These are phyloP conservation scores for Amaranthus tricolor DNA, from an alignment of 179 eudicot species.

Conservation along the genomic window DNA sequence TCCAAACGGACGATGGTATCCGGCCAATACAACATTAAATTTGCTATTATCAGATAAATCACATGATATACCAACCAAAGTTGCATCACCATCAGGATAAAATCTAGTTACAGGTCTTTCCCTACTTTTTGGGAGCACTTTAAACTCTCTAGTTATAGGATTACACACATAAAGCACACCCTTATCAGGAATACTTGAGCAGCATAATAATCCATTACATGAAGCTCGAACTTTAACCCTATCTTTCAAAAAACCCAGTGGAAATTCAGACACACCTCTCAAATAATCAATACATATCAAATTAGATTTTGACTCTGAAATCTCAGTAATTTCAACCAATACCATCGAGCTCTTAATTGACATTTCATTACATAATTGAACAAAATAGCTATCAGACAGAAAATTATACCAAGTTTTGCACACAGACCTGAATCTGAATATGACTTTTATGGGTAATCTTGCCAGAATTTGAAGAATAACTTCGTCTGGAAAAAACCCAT, in stretches of 20 bases:
- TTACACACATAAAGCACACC: slow-evolving; percentile 94
- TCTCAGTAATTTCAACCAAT: slow-evolving; percentile 63
- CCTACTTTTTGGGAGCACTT: slow-evolving; percentile 61
- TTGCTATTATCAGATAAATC: slow-evolving; percentile 37
- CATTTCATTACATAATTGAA: slow-evolving; percentile 47
- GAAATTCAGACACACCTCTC: slow-evolving; percentile 66
- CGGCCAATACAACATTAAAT: slow-evolving; percentile 83
- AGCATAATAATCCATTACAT: slow-evolving; percentile 89
- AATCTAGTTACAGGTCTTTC: slow-evolving; percentile 80
- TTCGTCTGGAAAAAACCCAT: slow-evolving; percentile 77
- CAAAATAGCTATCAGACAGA: slow-evolving; percentile 58
- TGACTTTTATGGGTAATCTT: slow-evolving; percentile 70
- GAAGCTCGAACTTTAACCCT: slow-evolving; percentile 87
- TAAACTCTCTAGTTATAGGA: slow-evolving; percentile 74
- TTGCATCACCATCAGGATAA: slow-evolving; percentile 84
- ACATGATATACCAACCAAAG: slow-evolving; percentile 78
- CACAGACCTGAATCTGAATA: slow-evolving; percentile 62
- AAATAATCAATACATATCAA: slow-evolving; percentile 65
- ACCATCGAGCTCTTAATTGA: slow-evolving; percentile 57
- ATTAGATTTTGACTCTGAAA: slow-evolving; percentile 52
- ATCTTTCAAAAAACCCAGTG: slow-evolving; percentile 64
- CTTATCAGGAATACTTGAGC: slow-evolving; percentile 82
- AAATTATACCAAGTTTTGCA: slow-evolving; percentile 65
- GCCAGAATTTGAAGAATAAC: slow-evolving; percentile 67
- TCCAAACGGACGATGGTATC: slow-evolving; percentile 76